phyloP scores from a whole-genome alignment of 768 basidiomycete genomes.

The Sistotremastrum niveocremeum region DNA sequence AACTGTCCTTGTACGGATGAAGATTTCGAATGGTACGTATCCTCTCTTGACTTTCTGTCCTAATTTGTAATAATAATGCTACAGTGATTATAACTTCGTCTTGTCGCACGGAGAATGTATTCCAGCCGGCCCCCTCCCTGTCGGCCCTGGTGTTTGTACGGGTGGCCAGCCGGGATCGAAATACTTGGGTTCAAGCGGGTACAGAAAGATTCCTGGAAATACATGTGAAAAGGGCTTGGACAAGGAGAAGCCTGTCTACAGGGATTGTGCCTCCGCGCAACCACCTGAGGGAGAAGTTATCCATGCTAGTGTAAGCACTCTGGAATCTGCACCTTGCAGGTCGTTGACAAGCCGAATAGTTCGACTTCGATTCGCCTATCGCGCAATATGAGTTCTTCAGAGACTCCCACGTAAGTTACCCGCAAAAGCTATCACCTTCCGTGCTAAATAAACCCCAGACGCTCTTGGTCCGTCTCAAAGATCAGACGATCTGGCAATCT shows the following conservation, averaged over 20 bases:
- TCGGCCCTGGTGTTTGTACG: slow-evolving; percentile 61
- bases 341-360: slow-evolving; percentile 25
- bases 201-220: slow-evolving; percentile 84
- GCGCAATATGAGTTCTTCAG: slow-evolving; percentile 78
- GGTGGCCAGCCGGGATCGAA: slow-evolving; percentile 34
- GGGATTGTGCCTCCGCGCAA: slow-evolving; percentile 71
- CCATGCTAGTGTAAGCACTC: slow-evolving; percentile 51
- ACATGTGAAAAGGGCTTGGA: slow-evolving; percentile 53
- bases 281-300: slow-evolving; percentile 66
- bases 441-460: slow-evolving; percentile 32
- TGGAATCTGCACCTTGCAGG: neutral
- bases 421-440: neutral
- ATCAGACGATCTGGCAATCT: slow-evolving; percentile 83
- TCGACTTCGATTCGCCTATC: slow-evolving; percentile 50
- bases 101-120: slow-evolving; percentile 63
- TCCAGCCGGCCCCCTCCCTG: slow-evolving; percentile 76
- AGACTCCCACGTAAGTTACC: slow-evolving; percentile 44
- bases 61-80: neutral
- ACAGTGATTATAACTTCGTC: slow-evolving; percentile 82
- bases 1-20: slow-evolving; percentile 70
- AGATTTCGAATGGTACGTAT: slow-evolving; percentile 83
- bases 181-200: slow-evolving; percentile 86
- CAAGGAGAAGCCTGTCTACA: slow-evolving; percentile 58
- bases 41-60: neutral
- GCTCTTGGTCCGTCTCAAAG: slow-evolving; percentile 66